Percentiles rank a stretch among this genome's conserved stretches.
These are phyloP conservation scores for Poteriospumella lacustris DNA, from an alignment of 108 stramenopile species.

Conservation along the genomic window DNA sequence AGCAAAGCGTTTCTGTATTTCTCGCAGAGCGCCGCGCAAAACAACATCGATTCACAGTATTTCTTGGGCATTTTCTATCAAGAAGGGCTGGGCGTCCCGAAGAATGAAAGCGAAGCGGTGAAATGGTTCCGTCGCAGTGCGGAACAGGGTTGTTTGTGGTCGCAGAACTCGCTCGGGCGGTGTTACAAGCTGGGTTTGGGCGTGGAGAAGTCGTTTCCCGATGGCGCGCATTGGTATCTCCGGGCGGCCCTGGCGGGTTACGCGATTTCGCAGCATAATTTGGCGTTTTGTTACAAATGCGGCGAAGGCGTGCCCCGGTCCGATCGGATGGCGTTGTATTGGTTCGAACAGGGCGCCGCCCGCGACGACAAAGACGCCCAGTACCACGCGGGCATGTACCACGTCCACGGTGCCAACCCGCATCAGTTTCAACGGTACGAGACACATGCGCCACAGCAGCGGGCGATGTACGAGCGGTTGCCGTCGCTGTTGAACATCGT, in stretches of 20 bases:
- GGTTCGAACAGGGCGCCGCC: background rate
- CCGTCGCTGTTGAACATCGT: too few relatives aligned
- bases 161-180: background rate
- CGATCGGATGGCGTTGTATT: background rate
- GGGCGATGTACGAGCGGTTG: too few relatives aligned
- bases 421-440: too few relatives aligned
- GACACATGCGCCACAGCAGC: too few relatives aligned
- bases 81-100: background rate
- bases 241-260: background rate
- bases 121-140: background rate
- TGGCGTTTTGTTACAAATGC: background rate
- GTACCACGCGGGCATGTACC: background rate
- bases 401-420: background rate
- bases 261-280: background rate
- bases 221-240: background rate
- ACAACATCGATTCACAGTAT: too few relatives aligned
- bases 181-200: background rate
- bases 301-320: background rate
- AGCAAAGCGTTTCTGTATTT: too few relatives aligned
- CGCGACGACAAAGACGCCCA: background rate
- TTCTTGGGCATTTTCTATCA: too few relatives aligned
- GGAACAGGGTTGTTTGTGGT: background rate
- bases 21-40: too few relatives aligned
- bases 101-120: background rate
- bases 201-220: background rate